Percentiles rank a stretch among this genome's conserved stretches.
Conservation (phyloP, 441 rosid species). For the Populus hybrid region DNA sequence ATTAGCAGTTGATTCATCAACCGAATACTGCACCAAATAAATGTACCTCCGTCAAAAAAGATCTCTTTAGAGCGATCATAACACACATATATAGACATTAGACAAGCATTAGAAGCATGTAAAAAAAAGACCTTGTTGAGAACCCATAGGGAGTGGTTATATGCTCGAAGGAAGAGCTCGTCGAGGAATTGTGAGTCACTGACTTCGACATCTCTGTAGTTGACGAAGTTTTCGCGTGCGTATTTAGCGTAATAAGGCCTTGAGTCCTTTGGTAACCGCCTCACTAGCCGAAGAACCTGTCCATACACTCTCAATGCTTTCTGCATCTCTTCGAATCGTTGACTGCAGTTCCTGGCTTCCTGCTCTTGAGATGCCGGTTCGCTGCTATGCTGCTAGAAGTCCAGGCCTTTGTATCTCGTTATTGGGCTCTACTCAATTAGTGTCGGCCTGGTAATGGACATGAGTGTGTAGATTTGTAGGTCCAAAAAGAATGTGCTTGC, state of each 20-base stretch:
- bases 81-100: not conserved
- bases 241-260: slow-evolving; percentile 86
- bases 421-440: too few relatives aligned
- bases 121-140: slow-evolving; percentile 56
- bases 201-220: slow-evolving; percentile 68
- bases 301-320: slow-evolving; percentile 64
- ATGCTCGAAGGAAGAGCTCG: slow-evolving; percentile 81
- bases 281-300: slow-evolving; percentile 65
- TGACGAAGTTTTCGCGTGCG: slow-evolving; percentile 83
- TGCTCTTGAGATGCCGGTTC: not conserved
- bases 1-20: slow-evolving; percentile 66
- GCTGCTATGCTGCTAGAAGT: not conserved
- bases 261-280: slow-evolving; percentile 69
- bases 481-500: too few relatives aligned
- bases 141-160: slow-evolving; percentile 86
- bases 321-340: slow-evolving; percentile 36
- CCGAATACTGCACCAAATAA: slow-evolving; percentile 51
- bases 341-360: not conserved
- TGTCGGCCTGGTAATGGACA: not conserved
- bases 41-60: not conserved
- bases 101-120: not conserved
- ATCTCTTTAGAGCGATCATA: not conserved
- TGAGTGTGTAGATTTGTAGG: not conserved
- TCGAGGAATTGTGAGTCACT: slow-evolving; percentile 49
- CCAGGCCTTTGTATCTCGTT: too few relatives aligned